Conservation (phyloP, 2,329 filamentous ascomycete genomes). For the Tolypocladium guangdongense region DNA sequence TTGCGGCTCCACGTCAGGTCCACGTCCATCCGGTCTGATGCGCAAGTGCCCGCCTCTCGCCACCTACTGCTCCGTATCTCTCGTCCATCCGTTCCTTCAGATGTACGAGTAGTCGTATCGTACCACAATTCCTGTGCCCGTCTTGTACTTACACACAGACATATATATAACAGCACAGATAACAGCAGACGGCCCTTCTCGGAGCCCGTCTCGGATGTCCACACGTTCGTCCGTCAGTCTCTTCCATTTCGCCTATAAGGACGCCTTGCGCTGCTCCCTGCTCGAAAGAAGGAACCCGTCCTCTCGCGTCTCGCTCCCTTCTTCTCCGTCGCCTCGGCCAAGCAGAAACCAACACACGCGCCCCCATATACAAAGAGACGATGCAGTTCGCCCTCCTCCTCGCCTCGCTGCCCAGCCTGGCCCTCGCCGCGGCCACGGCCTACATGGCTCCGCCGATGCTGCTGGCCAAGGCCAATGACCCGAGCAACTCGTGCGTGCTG, state of each 20-base stretch:
- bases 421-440: constrained; percentile 11
- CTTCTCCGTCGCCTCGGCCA: neutral
- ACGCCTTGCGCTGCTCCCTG: neutral
- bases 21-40: neutral
- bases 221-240: neutral
- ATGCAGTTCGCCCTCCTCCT: constrained; percentile 6
- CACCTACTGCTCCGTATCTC: neutral
- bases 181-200: neutral
- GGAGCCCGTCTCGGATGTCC: neutral
- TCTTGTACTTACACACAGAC: neutral
- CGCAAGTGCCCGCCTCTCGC: neutral
- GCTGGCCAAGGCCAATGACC: constrained; percentile 12
- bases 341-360: neutral
- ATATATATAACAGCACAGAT: too few species aligned
- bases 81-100: neutral
- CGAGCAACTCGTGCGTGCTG: constrained; percentile 20
- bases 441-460: constrained; percentile 17
- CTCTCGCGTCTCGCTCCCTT: too few species aligned
- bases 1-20: neutral
- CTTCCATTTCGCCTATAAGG: neutral
- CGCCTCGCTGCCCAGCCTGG: constrained; percentile 6
- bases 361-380: neutral
- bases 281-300: too few species aligned
- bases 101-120: neutral
- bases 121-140: neutral